These are phyloP conservation scores for Schizochytrium sp. DNA, from an alignment of 108 stramenopile genomes.

Conservation along the genomic window DNA sequence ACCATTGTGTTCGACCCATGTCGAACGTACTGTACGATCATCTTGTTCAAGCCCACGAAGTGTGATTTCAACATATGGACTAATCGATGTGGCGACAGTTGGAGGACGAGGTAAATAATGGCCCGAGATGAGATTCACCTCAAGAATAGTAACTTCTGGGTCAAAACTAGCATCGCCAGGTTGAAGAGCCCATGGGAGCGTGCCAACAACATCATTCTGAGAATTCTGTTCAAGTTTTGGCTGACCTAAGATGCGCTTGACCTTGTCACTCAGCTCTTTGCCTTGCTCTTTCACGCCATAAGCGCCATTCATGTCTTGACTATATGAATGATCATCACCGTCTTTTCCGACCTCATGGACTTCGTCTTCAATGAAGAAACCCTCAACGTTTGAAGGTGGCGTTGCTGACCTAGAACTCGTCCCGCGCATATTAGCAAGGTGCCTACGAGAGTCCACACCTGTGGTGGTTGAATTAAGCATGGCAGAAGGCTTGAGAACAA, in stretches of 20 bases:
- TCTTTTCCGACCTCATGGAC: too few relatives aligned
- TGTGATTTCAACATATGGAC: slow-evolving; percentile 72
- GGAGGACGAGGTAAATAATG: slow-evolving; percentile 72
- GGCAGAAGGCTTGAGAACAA: slow-evolving; percentile 84
- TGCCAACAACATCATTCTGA: too few relatives aligned
- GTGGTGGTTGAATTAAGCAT: slow-evolving; percentile 36
- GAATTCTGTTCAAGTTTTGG: background rate
- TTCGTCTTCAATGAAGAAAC: background rate
- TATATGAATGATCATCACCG: too few relatives aligned
- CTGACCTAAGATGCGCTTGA: slow-evolving; percentile 45
- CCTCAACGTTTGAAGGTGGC: background rate
- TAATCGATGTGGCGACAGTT: slow-evolving; percentile 68
- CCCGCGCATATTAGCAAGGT: background rate
- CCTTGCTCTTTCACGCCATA: background rate
- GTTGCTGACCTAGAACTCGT: background rate
- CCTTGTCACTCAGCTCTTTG: background rate
- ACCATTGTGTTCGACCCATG: slow-evolving; percentile 71
- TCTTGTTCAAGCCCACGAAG: slow-evolving; percentile 57
- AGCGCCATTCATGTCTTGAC: background rate
- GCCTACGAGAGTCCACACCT: background rate
- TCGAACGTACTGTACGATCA: slow-evolving; percentile 12
- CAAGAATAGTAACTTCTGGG: background rate
- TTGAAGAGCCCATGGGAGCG: slow-evolving; percentile 3
- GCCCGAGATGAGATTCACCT: slow-evolving; percentile 52
- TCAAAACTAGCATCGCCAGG: slow-evolving; percentile 51